A percentile compares a stretch with the other conserved stretches of the same genome.
Evolutionary conservation across 257 asterid genomes (phyloP).

Genomic region (Jacaranda mimosifolia): DNA sequence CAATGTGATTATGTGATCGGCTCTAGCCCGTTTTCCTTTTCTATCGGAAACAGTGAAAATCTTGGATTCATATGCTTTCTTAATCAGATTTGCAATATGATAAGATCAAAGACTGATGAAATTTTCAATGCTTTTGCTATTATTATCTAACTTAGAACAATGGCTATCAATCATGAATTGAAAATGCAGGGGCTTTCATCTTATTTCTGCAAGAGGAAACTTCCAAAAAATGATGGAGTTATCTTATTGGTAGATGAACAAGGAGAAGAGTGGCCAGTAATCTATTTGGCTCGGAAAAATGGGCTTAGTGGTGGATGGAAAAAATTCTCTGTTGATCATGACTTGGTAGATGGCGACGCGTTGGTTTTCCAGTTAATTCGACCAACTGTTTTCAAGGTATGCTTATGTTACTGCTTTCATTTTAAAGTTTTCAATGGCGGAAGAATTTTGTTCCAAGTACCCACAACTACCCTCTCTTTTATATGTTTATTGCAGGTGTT

Average conservation of each 20-base stretch:
- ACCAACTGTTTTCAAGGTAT: slow-evolving; percentile 72
- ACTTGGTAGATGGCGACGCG: slow-evolving; percentile 88
- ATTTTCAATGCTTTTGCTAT: neutral
- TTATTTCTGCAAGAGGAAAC: slow-evolving; percentile 63
- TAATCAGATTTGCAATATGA: neutral
- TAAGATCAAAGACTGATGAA: neutral
- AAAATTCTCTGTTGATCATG: slow-evolving; percentile 80
- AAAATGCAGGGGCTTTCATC: slow-evolving; percentile 81
- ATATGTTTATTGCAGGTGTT: slow-evolving; percentile 42
- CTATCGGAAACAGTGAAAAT: neutral
- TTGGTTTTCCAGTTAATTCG: slow-evolving; percentile 68
- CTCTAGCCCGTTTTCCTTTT: neutral
- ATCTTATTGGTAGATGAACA: slow-evolving; percentile 68
- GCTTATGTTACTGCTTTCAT: neutral
- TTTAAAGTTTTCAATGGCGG: neutral
- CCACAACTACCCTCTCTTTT: neutral
- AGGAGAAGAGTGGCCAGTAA: slow-evolving; percentile 75
- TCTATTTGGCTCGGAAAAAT: slow-evolving; percentile 68
- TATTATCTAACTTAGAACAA: neutral
- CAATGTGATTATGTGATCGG: neutral
- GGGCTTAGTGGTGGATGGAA: slow-evolving; percentile 99
- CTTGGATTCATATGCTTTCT: neutral
- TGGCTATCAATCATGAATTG: neutral
- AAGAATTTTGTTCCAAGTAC: too few relatives aligned
- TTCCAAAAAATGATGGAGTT: slow-evolving; percentile 66